These are phyloP conservation scores for Imleria badia DNA, from an alignment of 768 basidiomycete genomes.

Conservation along the genomic window DNA sequence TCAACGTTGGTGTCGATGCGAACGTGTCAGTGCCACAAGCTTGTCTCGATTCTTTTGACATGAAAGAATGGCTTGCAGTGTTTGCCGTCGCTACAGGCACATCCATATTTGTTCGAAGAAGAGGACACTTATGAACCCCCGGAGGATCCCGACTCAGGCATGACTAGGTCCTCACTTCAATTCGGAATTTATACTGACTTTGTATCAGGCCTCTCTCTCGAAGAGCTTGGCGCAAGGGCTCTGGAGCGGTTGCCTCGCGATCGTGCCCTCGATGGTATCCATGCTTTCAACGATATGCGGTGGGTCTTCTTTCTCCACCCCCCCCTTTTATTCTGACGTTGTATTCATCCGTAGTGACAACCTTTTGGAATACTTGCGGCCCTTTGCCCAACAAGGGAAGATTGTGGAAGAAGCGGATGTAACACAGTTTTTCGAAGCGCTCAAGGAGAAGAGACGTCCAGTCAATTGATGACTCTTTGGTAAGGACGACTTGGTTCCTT, in stretches of 20 bases:
- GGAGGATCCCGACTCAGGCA: conserved; percentile 82
- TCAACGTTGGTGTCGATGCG: conserved; percentile 77
- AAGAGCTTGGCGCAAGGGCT: conserved; percentile 82
- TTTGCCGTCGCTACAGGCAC: conserved; percentile 48
- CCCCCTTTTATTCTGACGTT: neutral
- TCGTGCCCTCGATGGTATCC: conserved; percentile 78
- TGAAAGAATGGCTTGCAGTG: conserved; percentile 47
- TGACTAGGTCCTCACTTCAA: neutral
- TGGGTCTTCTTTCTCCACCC: conserved; percentile 31
- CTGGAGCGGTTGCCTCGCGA: conserved; percentile 73
- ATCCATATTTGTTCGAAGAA: conserved; percentile 67
- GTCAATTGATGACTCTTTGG: neutral
- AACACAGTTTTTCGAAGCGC: conserved; percentile 58
- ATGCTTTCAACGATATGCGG: conserved; percentile 84
- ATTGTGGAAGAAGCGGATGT: conserved; percentile 75
- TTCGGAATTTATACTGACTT: neutral
- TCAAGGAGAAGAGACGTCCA: conserved; percentile 35
- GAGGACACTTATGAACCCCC: conserved; percentile 86
- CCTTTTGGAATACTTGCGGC: conserved; percentile 67
- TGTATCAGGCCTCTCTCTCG: conserved; percentile 64
- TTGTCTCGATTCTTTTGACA: neutral
- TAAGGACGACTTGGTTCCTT: neutral
- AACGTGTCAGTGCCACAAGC: conserved; percentile 40
- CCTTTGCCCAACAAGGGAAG: conserved; percentile 76
- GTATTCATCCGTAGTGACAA: conserved; percentile 52